Base-by-base conservation (phyloP, 805 yeast genomes). In the Starmerella vaccinii region DNA sequence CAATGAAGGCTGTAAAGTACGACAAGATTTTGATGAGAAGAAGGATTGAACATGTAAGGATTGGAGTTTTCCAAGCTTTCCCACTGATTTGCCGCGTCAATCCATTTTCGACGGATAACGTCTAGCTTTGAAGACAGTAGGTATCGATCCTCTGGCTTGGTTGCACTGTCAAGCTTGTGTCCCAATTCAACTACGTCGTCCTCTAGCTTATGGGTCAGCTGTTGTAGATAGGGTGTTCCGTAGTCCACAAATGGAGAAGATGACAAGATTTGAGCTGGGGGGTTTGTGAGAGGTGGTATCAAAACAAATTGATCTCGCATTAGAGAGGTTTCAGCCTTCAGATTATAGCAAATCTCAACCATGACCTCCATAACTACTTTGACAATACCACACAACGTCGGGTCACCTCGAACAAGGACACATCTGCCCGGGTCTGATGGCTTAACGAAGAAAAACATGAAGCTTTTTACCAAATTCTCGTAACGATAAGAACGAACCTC, bases 171-270 rank as follows among this genome's bases (percentile, higher is more conserved):
- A 1, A 48, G 33, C 29, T 44, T 13, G n/a, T 45, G 44, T 2
- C 52, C 50, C 8, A 49, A 37, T 21, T 35, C 37, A 1, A 60
- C 68, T 27, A 61, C 61, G 22, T 51, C 54, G 50, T 62, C 71
- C 40, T 81, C 84, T 1, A 82, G 63, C 13, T 68, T 69, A 42
- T 86, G 68, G 0, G 82, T 79, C 54, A 73, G 74, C 30, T 66
- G 63, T 40, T 84, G 67, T 10, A 82, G 70, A 47, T 74, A 72
- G 0, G 98, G 98, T 3, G 78, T 67, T 0, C 81, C 78, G 60
- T 84, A 84, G 18, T 75, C 71, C 0, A 89, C 89, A 47, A 88
- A 77, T 0, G 98, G 97, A 1, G 97, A 89, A 0, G 86, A 76
- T 3, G 95, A 85, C 24, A 90, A 67, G 4, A 79, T 68, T 29